Evolutionary conservation across 2,329 filamentous ascomycete genomes (phyloP), one percentile per base, ranked within the genome.

Genomic region (Bimuria novae-zelandiae): DNA sequence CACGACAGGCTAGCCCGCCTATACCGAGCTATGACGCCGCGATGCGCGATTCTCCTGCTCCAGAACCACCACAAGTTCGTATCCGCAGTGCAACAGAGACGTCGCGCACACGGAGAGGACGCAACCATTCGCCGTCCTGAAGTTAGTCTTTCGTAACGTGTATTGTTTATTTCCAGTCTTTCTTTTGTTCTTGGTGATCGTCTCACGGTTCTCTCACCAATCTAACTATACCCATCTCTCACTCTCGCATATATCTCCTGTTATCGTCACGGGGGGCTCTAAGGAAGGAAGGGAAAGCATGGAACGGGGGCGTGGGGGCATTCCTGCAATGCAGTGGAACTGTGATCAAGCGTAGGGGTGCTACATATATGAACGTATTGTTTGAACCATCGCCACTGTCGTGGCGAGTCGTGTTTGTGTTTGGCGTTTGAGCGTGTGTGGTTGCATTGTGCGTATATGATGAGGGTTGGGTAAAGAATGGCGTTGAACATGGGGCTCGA

Each of bases 1-100:
- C 16, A 11, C 44, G 22, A 54, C 56, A 54, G 36, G 46, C 49
- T 44, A 51, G 58, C 74, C 88, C 89, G 21, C 89, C 90, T 0
- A 92, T 94, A 58, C 90, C 90, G 2, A 92, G 85, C 64, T 95
- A 95, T 69, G 89, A 86, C 70, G 89, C 90, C 54, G 90, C 89
- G 1, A 80, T 92, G 80, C 71, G 97, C 87, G 69, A 95, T 91
- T 55, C 63, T 36, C 63, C 68, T 8, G 57, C 40, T 12, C 43
- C 42, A 11, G 49, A 56, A 46, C 22, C 42, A 6, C 61, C 59
- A 6, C 59, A 59, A 37, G 53, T 63, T 16, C 52, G 63, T n/a
- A 51, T 63, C 12, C 54, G 63, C 10, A 62, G 61, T 27, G 63
- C 48, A 36, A 66, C 63, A 4, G 42, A 61, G 42, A 61, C 42